phyloP scores from a whole-genome alignment of 2,329 filamentous ascomycete genomes.

The Neofusicoccum parvum region DNA sequence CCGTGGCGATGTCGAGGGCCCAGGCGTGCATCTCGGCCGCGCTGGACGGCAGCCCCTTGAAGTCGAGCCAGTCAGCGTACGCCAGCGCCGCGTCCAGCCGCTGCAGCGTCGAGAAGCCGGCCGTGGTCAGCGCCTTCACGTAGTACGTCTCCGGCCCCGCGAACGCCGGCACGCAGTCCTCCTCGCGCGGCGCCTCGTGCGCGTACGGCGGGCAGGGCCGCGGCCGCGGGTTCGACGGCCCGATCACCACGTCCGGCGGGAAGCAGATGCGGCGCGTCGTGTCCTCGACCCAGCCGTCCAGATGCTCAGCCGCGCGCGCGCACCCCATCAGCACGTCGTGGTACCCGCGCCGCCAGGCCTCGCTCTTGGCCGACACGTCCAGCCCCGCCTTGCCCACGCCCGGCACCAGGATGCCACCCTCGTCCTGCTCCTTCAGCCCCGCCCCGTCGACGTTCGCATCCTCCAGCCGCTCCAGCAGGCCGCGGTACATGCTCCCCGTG shows the following conservation, averaged over 20 bases:
- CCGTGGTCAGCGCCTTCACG: slow-evolving; percentile 76
- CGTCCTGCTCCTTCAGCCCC: slow-evolving; percentile 60
- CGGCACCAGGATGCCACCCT: slow-evolving; percentile 48
- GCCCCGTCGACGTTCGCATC: slow-evolving; percentile 68
- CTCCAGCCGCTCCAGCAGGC: slow-evolving; percentile 68
- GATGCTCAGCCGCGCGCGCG: slow-evolving; percentile 74
- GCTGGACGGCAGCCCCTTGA: slow-evolving; percentile 66
- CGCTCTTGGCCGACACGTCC: slow-evolving; percentile 74
- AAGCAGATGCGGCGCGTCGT: slow-evolving; percentile 67
- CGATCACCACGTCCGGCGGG: slow-evolving; percentile 72
- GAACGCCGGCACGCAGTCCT: slow-evolving; percentile 72
- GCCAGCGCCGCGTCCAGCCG: slow-evolving; percentile 78
- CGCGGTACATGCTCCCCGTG: slow-evolving; percentile 62
- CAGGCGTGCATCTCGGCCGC: slow-evolving; percentile 74
- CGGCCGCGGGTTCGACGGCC: slow-evolving; percentile 81
- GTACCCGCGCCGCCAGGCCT: slow-evolving; percentile 85
- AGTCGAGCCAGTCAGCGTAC: slow-evolving; percentile 84
- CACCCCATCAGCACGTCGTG: slow-evolving; percentile 78
- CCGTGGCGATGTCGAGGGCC: slow-evolving; percentile 73
- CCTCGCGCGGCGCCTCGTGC: slow-evolving; percentile 66
- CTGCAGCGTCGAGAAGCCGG: slow-evolving; percentile 77
- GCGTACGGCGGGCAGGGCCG: slow-evolving; percentile 69
- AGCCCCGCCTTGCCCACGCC: slow-evolving; percentile 53
- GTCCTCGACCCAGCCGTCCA: slow-evolving; percentile 79
- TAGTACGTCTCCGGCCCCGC: slow-evolving; percentile 75